A percentile compares a stretch with the other conserved stretches of the same genome.
Evolutionary conservation across 345 rosid species (phyloP).

Genomic region (Eutrema yunnanense): DNA sequence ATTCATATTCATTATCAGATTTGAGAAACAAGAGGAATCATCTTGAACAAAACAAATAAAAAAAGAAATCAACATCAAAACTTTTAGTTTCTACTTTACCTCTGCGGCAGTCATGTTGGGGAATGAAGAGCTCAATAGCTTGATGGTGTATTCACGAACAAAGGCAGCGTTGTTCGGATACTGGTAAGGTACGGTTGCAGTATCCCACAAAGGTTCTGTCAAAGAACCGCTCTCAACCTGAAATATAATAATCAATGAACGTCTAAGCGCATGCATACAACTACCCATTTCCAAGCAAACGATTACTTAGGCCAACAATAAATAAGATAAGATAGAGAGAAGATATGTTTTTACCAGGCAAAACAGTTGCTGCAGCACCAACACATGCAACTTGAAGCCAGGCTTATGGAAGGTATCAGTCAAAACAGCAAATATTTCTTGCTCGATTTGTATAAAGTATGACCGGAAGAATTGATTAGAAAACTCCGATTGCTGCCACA

Average conservation of each 20-base stretch:
- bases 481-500: slow-evolving; percentile 71
- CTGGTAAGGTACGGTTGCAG: slow-evolving; percentile 58
- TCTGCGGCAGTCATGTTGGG: slow-evolving; percentile 92
- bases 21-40: background rate
- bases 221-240: slow-evolving; percentile 80
- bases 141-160: slow-evolving; percentile 89
- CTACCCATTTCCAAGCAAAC: background rate
- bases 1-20: slow-evolving; percentile 10
- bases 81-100: slow-evolving; percentile 33
- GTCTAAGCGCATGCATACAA: background rate
- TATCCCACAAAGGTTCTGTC: slow-evolving; percentile 95
- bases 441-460: slow-evolving; percentile 52
- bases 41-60: background rate
- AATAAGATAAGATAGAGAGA: background rate
- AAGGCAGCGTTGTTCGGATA: slow-evolving; percentile 72
- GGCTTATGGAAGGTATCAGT: slow-evolving; percentile 98
- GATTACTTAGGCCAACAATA: background rate
- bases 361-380: slow-evolving; percentile 80
- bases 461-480: slow-evolving; percentile 75
- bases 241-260: slow-evolving; percentile 3
- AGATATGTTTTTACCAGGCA: slow-evolving; percentile 54
- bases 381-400: slow-evolving; percentile 95
- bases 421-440: slow-evolving; percentile 93
- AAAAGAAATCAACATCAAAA: background rate
- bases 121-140: slow-evolving; percentile 84